Base-by-base conservation (phyloP, 2,329 filamentous ascomycete species). In the Trichoderma polysporum region DNA sequence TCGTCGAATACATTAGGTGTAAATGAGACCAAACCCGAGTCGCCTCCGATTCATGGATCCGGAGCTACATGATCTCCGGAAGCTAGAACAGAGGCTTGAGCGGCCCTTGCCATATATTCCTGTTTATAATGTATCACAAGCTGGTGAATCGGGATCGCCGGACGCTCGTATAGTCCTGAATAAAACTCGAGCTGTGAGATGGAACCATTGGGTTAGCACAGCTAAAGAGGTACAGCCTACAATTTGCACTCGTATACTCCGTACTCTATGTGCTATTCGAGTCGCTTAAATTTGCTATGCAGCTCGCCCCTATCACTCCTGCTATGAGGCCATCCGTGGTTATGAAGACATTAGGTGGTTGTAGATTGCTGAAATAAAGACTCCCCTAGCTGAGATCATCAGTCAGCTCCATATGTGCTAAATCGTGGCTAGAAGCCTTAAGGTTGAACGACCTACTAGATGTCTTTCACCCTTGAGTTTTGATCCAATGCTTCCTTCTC, bases 1-100 rank as follows among this genome's bases (percentile, higher is more conserved):
- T 7, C 13, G 59, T 63, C 49, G 19, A 33, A 25, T 13, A 50
- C 49, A 79, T 81, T 8, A 79, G 79, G n/a, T 90, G 88, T 71
- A 79, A 84, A 2, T 90, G 87, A 52, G 31, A 52, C 29, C 33
- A 39, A 52, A 15, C 12, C 45, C 58, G 33, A 39, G 71, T 76
- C 58, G 17, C 7, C 17, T 29, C 45, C 63, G 39, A n/a, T 37
- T 29, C 25, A 27, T 66, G 17, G 33, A 37, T 22, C 29, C 50
- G 7, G 61, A 58, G 50, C 45, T 27, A 13, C n/a, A 25, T 31
- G 19, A 52, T 52, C 58, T 61, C 22, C 35, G 47, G n/a, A 49
- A 50, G 33, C 45, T 33, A 33, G 15, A 52, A 19, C 41, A 35
- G 57, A 60, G 29, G 31, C 41, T 60, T 10, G 22, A 37, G 29